phyloP scores from a whole-genome alignment of 2,329 filamentous ascomycete species.

The Talaromyces sp. region DNA sequence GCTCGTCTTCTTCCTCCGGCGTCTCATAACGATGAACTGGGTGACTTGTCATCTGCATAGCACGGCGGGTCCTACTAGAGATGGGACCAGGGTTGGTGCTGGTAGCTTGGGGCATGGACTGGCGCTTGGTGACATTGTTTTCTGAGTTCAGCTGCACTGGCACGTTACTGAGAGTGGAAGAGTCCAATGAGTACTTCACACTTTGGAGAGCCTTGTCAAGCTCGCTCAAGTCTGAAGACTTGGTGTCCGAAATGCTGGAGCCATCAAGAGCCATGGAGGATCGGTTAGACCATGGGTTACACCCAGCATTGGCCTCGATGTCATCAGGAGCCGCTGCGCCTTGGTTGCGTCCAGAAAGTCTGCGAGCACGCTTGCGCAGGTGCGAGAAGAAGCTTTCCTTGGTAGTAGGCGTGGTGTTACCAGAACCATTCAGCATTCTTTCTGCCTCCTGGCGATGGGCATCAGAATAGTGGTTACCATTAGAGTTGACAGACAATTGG shows the following conservation, averaged over 20 bases:
- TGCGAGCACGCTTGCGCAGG: slow-evolving; percentile 85
- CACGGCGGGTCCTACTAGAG: slow-evolving; percentile 77
- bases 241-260: slow-evolving; percentile 51
- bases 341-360: slow-evolving; percentile 89
- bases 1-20: slow-evolving; percentile 93
- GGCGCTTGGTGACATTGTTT: slow-evolving; percentile 35
- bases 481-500: slow-evolving; percentile 88
- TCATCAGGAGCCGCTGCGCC: slow-evolving; percentile 83
- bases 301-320: slow-evolving; percentile 88
- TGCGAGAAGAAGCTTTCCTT: slow-evolving; percentile 99
- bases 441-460: slow-evolving; percentile 89
- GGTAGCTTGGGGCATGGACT: slow-evolving; percentile 42
- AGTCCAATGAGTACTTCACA: slow-evolving; percentile 61
- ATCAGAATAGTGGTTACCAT: slow-evolving; percentile 90
- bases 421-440: slow-evolving; percentile 80
- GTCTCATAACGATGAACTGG: slow-evolving; percentile 87
- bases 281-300: slow-evolving; percentile 84
- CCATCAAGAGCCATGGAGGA: slow-evolving; percentile 79
- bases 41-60: slow-evolving; percentile 69
- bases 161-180: slow-evolving; percentile 39
- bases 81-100: slow-evolving; percentile 54
- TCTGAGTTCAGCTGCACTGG: slow-evolving; percentile 40
- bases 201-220: slow-evolving; percentile 64
- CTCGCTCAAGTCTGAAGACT: slow-evolving; percentile 59
- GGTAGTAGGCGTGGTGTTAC: slow-evolving; percentile 72